These are phyloP conservation scores for Yarrowia sp. DNA, from an alignment of 805 yeast species.

Conservation along the genomic window DNA sequence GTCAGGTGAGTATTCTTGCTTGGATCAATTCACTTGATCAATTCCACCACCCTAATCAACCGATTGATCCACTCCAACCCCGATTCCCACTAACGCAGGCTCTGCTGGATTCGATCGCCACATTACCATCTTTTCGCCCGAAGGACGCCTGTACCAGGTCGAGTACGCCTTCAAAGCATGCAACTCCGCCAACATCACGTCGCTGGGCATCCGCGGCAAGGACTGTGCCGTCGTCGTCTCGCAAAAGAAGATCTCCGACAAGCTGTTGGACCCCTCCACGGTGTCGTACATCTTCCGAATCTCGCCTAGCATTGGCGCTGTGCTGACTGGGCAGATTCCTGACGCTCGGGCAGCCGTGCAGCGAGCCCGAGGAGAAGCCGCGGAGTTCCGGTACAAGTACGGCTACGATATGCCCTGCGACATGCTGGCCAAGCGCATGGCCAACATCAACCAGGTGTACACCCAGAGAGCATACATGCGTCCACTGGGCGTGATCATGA, in stretches of 20 bases:
- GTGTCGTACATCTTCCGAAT: conserved; percentile 84
- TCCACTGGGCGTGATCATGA: conserved; percentile 91
- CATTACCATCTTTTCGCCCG: conserved; percentile 97
- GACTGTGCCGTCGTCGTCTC: conserved; percentile 85
- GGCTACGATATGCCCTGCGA: conserved; percentile 98
- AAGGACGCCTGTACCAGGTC: conserved; percentile 95
- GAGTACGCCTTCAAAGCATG: conserved; percentile 98
- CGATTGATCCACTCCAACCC: neutral
- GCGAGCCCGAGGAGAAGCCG: conserved; percentile 92
- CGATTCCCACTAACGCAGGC: conserved; percentile 39
- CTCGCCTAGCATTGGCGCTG: conserved; percentile 79
- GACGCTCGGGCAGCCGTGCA: conserved; percentile 89
- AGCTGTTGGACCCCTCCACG: conserved; percentile 80
- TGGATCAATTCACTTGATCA: neutral
- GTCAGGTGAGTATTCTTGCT: conserved; percentile 7
- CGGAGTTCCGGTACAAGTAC: conserved; percentile 88
- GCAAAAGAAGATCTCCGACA: conserved; percentile 96
- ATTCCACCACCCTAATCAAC: neutral
- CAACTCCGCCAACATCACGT: conserved; percentile 86
- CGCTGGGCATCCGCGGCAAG: conserved; percentile 81
- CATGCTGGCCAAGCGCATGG: conserved; percentile 89
- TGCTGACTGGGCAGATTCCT: conserved; percentile 87
- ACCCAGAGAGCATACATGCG: conserved; percentile 99
- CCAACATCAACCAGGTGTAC: conserved; percentile 89
- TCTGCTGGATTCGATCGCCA: conserved; percentile 99